These are phyloP conservation scores for Solanum chaucha DNA, from an alignment of 257 asterid species.

Conservation along the genomic window DNA sequence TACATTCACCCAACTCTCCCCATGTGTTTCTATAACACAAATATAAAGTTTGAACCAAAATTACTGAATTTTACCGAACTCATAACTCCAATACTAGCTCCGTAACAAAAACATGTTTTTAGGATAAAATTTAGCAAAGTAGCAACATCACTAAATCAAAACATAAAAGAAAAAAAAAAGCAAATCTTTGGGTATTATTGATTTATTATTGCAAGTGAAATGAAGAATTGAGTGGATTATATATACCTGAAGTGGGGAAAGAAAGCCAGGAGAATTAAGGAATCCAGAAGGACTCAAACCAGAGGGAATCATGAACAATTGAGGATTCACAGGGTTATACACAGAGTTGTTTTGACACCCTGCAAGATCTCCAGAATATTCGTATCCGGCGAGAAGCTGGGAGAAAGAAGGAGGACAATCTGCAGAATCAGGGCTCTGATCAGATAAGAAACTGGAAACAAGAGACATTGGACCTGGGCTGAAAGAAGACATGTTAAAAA, in stretches of 20 bases:
- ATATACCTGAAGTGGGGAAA: constrained; percentile 79
- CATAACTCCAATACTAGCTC: background rate
- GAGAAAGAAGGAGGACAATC: constrained; percentile 47
- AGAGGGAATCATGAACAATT: constrained; percentile 58
- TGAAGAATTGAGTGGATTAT: background rate
- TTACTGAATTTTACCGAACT: background rate
- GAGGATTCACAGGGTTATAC: constrained; percentile 60
- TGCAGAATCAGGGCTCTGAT: constrained; percentile 14
- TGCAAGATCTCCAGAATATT: background rate
- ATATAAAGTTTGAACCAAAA: background rate
- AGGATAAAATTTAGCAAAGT: background rate
- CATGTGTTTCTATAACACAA: background rate
- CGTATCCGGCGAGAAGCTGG: constrained; percentile 59
- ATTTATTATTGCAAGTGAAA: background rate
- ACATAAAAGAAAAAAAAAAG: too few relatives aligned
- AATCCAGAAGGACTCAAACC: constrained; percentile 72
- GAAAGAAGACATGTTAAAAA: constrained; percentile 32
- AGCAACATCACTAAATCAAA: background rate
- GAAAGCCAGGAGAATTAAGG: constrained; percentile 79
- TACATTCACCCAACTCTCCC: background rate
- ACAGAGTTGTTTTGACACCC: constrained; percentile 28
- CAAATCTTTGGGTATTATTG: background rate
- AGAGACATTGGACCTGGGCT: constrained; percentile 66
- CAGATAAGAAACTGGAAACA: constrained; percentile 51
- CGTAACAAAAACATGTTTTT: background rate